Evolutionary conservation across 2,329 filamentous ascomycete genomes (phyloP).

Genomic region (Leptodontidium sp.): DNA sequence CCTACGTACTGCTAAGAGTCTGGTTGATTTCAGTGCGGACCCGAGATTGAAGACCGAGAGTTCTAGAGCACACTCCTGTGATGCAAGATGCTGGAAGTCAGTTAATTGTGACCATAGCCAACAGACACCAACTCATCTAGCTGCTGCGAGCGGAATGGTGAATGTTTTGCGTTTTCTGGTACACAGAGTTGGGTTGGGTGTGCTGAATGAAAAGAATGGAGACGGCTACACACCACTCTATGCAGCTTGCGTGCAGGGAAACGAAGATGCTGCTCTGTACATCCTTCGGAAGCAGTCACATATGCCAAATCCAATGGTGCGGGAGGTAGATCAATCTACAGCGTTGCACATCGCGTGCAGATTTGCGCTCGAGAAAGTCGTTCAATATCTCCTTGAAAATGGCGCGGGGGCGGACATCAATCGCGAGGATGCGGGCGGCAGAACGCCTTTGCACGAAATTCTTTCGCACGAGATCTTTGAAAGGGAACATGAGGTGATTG

Average conservation of each 20-base stretch:
- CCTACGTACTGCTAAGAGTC: neutral
- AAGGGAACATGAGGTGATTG: neutral
- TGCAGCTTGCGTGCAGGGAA: constrained; percentile 11
- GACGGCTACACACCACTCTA: constrained; percentile 17
- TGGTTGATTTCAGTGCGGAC: constrained; percentile 15
- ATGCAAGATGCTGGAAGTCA: constrained; percentile 16
- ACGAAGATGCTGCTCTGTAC: neutral
- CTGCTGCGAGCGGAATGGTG: constrained; percentile 5
- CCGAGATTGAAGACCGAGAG: neutral
- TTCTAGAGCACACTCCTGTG: constrained; percentile 9
- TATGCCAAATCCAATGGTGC: constrained; percentile 8
- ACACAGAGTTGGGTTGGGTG: neutral
- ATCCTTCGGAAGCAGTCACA: neutral
- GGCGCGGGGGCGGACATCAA: neutral
- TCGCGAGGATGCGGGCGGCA: constrained; percentile 6
- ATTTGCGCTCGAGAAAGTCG: constrained; percentile 11
- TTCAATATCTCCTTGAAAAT: neutral
- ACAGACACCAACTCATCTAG: constrained; percentile 14
- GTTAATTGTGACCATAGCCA: constrained; percentile 16
- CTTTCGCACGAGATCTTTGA: constrained; percentile 20
- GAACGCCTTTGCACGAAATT: constrained; percentile 26
- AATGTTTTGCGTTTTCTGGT: neutral
- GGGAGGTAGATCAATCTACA: neutral
- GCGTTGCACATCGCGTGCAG: constrained; percentile 19
- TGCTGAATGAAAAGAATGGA: constrained; percentile 4